phyloP scores from a whole-genome alignment of 1,284 basidiomycete genomes.

The Cerrena zonata region DNA sequence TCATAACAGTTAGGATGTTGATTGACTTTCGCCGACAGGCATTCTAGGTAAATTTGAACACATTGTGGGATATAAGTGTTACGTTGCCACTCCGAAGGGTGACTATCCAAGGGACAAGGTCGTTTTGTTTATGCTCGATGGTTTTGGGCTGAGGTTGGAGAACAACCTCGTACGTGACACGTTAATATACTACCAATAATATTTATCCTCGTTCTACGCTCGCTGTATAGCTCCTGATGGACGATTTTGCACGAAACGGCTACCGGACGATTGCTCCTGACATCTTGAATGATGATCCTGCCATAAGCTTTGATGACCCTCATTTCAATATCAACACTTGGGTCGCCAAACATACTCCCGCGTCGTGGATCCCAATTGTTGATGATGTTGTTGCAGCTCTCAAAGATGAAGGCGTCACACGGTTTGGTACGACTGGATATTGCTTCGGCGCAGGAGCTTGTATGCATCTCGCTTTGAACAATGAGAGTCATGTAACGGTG shows the following conservation, averaged over 20 bases:
- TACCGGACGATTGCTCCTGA: conserved; percentile 44
- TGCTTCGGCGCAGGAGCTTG: conserved; percentile 52
- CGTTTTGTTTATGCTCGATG: conserved; percentile 45
- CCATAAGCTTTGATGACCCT: conserved; percentile 21
- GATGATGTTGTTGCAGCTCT: conserved; percentile 55
- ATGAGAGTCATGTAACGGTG: conserved; percentile 45
- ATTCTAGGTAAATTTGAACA: conserved; percentile 32
- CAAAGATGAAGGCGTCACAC: conserved; percentile 52
- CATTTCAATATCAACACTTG: conserved; percentile 36
- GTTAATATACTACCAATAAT: conserved; percentile 3
- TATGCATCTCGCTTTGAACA: conserved; percentile 65
- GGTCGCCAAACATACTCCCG: conserved; percentile 42
- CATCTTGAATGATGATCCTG: conserved; percentile 38
- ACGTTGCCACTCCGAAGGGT: conserved; percentile 40
- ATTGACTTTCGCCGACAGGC: background rate
- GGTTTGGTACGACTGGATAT: conserved; percentile 57
- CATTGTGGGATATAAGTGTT: conserved; percentile 43
- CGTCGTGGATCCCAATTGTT: conserved; percentile 37
- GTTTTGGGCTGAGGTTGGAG: conserved; percentile 42
- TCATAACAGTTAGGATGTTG: too few species aligned
- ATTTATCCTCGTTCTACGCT: background rate
- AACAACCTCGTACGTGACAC: conserved; percentile 35
- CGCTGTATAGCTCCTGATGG: conserved; percentile 35
- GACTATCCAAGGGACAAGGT: conserved; percentile 50
- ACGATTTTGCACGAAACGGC: conserved; percentile 52